phyloP scores from a whole-genome alignment of 2,329 filamentous ascomycete genomes.

The Penicillium sp. region DNA sequence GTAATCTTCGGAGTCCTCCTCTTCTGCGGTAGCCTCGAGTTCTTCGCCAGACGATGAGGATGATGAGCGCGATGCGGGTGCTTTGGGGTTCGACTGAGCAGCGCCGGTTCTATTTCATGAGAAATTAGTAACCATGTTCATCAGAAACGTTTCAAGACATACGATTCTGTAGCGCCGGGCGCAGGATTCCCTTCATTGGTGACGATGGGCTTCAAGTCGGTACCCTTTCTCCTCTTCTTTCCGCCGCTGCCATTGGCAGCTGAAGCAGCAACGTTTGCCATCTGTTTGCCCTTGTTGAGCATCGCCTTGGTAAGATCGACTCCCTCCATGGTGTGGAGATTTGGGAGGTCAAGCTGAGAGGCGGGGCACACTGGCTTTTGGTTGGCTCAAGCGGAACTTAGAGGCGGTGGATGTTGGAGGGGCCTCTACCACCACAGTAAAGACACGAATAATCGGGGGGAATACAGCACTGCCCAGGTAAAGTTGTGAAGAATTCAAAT shows the following conservation, averaged over 20 bases:
- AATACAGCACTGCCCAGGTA: background rate
- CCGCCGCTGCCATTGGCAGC: conserved; percentile 56
- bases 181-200: conserved; percentile 57
- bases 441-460: background rate
- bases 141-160: conserved; percentile 22
- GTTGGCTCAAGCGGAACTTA: conserved; percentile 12
- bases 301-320: conserved; percentile 64
- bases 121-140: conserved; percentile 7
- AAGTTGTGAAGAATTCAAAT: background rate
- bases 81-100: conserved; percentile 12
- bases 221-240: conserved; percentile 66
- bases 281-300: conserved; percentile 66
- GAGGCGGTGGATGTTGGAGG: conserved; percentile 20
- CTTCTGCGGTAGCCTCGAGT: conserved; percentile 88
- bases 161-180: conserved; percentile 37
- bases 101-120: conserved; percentile 31
- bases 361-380: conserved; percentile 25
- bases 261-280: conserved; percentile 51
- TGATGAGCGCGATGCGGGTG: conserved; percentile 69
- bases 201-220: conserved; percentile 65
- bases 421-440: background rate
- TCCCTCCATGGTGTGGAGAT: conserved; percentile 58
- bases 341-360: conserved; percentile 21
- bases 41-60: conserved; percentile 79
- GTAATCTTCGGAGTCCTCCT: conserved; percentile 98